Evolutionary conservation across 2,329 filamentous ascomycete species (phyloP), one percentile per base, ranked within the genome.

Genomic region (Talaromyces sp.): DNA sequence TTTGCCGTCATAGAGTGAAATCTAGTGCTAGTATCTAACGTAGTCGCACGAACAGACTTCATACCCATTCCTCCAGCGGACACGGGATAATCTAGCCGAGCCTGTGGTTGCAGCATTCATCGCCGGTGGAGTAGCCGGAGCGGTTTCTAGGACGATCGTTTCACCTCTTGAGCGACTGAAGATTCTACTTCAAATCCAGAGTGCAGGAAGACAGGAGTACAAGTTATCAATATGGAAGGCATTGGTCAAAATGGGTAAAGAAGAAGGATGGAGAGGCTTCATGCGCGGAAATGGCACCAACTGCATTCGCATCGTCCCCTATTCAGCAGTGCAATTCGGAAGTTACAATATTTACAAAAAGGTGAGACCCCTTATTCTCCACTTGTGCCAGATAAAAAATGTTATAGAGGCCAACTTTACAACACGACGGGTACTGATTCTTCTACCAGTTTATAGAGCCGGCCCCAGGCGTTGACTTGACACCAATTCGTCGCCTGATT

Each of bases 241-340:
- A 4, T 81, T 99, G 66, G 85, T 81, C 63, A 99, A 99, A 78
- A 99, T 99, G 89, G 96, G 94, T 88, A 88, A 83, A 69, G 95
- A 99, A 74, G 95, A 99, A 78, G 95, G 95, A 60, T 98, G 93
- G 92, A 88, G 87, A 75, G 95, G 95, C 0, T 96, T 98, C 77
- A 96, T 99, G 93, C 87, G 92, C 67, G 95, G 95, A 58, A 99
- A 99, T 75, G 95, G 95, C 65, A 97, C 93, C 64, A 99, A 99
- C 77, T 99, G 95, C 82, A 91, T 99, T 70, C 91, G 95, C 65
- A 99, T 99, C 68, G 92, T 99, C 58, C 95, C 95, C 4, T 99
- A 99, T 76, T 98, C 94, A 56, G 95, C 95, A 10, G 95, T 98
- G 47, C 95, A 99, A 73, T 99, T 99, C 76, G 94, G 94, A 68